phyloP scores from a whole-genome alignment of 192 early-diverging fungal species.

The Helicostylum pulchrum region DNA sequence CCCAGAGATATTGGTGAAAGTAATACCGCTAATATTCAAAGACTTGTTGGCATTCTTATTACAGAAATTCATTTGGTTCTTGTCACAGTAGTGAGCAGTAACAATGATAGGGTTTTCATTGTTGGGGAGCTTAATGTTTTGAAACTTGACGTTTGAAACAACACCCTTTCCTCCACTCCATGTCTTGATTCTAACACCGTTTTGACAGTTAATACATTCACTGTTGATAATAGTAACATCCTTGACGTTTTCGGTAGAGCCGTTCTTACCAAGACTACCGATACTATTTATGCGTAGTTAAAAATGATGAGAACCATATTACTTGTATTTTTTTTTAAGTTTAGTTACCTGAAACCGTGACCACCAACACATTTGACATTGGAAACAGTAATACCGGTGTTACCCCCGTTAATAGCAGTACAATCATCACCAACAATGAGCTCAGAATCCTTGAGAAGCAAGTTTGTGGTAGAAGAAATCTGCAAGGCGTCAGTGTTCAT shows the following conservation, averaged over 20 bases:
- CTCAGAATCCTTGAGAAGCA: slow-evolving; percentile 34
- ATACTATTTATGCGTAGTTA: background rate
- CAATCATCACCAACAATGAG: slow-evolving; percentile 52
- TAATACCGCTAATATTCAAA: slow-evolving; percentile 40
- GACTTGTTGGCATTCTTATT: slow-evolving; percentile 29
- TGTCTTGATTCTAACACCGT: slow-evolving; percentile 53
- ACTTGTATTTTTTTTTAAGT: too few species aligned
- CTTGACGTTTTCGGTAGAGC: slow-evolving; percentile 32
- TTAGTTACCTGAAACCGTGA: slow-evolving; percentile 18
- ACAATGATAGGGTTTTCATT: slow-evolving; percentile 38
- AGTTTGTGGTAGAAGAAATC: slow-evolving; percentile 25
- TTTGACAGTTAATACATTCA: slow-evolving; percentile 33
- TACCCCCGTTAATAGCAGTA: slow-evolving; percentile 46
- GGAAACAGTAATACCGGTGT: slow-evolving; percentile 40
- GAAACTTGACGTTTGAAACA: slow-evolving; percentile 46
- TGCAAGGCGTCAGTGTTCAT: slow-evolving; percentile 51
- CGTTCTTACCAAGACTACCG: slow-evolving; percentile 15
- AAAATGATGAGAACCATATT: too few species aligned
- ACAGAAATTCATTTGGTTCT: slow-evolving; percentile 35
- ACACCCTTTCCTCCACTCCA: slow-evolving; percentile 39
- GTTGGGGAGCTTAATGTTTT: slow-evolving; percentile 35
- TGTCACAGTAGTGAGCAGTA: slow-evolving; percentile 48
- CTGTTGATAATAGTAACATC: slow-evolving; percentile 33
- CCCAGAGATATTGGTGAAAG: slow-evolving; percentile 38
- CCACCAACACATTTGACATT: slow-evolving; percentile 35